These are phyloP conservation scores for Terfezia claveryi DNA, from an alignment of 495 filamentous ascomycete species.

Conservation along the genomic window DNA sequence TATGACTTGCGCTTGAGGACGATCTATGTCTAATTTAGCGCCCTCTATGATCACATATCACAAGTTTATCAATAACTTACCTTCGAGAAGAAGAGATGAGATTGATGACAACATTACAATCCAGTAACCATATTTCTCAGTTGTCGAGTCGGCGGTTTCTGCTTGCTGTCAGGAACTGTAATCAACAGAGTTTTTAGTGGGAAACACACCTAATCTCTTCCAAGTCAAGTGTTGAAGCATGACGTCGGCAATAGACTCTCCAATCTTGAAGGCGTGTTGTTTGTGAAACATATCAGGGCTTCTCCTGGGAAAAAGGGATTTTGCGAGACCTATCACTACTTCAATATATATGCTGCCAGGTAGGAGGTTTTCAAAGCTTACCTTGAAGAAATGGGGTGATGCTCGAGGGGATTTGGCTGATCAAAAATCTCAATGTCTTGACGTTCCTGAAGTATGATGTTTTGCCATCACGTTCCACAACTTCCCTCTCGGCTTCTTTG, in stretches of 20 bases:
- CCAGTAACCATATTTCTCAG: constrained; percentile 47
- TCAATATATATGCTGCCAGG: background rate
- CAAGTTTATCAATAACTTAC: constrained; percentile 17
- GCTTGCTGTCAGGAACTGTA: background rate
- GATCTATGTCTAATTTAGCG: constrained; percentile 24
- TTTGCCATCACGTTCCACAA: constrained; percentile 25
- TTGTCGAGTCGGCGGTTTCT: constrained; percentile 16
- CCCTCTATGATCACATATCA: constrained; percentile 7
- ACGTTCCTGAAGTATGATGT: constrained; percentile 54
- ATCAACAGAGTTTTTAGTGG: background rate
- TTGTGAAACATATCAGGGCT: constrained; percentile 44
- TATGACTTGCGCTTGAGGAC: constrained; percentile 40
- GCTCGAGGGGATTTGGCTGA: constrained; percentile 41
- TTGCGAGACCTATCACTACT: constrained; percentile 35
- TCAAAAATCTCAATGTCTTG: constrained; percentile 46
- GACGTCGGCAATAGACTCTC: constrained; percentile 52
- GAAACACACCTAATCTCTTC: constrained; percentile 13
- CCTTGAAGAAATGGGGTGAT: constrained; percentile 20
- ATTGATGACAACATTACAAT: constrained; percentile 57
- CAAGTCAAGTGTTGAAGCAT: constrained; percentile 24
- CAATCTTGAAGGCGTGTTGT: constrained; percentile 38
- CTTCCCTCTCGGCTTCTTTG: constrained; percentile 23
- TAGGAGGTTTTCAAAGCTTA: background rate
- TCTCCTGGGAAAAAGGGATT: constrained; percentile 50
- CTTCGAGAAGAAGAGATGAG: constrained; percentile 57